Evolutionary conservation across 2,329 filamentous ascomycete species (phyloP).

Genomic region (Chalaropsis thielavioides): DNA sequence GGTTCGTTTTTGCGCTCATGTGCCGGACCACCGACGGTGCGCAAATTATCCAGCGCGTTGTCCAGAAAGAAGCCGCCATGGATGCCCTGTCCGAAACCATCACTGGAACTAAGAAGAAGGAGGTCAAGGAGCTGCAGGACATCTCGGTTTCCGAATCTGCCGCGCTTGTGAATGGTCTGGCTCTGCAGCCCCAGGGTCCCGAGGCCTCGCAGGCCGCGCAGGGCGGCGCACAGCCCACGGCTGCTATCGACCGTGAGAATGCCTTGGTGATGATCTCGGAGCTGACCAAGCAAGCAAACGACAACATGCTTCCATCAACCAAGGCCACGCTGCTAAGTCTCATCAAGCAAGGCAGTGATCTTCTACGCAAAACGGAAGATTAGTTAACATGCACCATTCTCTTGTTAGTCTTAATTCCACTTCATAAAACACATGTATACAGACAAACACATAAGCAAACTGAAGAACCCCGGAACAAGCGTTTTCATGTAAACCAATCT

Average conservation of each 20-base stretch:
- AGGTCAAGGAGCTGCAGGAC: conserved; percentile 15
- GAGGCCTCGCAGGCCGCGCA: conserved; percentile 4
- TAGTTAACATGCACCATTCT: not conserved
- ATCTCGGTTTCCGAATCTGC: conserved; percentile 17
- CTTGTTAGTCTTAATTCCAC: not conserved
- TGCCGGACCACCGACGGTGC: conserved; percentile 37
- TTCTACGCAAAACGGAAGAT: conserved; percentile 25
- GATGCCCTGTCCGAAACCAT: conserved; percentile 8
- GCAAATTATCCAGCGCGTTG: conserved; percentile 30
- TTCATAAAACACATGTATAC: not conserved
- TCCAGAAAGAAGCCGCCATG: conserved; percentile 22
- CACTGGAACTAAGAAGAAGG: conserved; percentile 10
- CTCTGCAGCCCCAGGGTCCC: conserved; percentile 11
- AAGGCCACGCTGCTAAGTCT: conserved; percentile 33
- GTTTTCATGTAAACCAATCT: conserved; percentile 5
- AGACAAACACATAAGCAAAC: conserved; percentile 4
- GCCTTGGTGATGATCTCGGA: conserved; percentile 44
- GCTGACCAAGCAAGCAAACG: conserved; percentile 33
- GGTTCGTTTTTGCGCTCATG: conserved; percentile 50
- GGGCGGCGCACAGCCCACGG: not conserved
- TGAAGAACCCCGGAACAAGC: not conserved
- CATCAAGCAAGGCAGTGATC: conserved; percentile 35
- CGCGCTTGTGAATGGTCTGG: conserved; percentile 25
- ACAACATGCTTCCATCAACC: conserved; percentile 29
- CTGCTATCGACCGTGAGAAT: conserved; percentile 40